Conservation (phyloP, 768 basidiomycete species). For the Mycena vulgaris region DNA sequence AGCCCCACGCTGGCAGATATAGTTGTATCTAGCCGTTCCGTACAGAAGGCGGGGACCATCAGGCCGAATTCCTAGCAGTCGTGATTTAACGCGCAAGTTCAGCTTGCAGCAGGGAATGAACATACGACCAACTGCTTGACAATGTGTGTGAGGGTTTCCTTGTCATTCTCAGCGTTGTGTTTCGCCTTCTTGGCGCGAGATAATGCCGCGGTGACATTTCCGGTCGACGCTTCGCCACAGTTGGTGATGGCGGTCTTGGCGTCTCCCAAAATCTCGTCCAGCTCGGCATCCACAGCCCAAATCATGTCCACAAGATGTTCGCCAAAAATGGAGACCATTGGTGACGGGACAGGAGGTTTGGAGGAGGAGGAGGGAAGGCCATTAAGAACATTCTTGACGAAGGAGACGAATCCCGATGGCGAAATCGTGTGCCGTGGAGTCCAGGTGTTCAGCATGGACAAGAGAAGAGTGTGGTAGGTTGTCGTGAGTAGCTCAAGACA, state of each 20-base stretch:
- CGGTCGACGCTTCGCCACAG: constrained; percentile 50
- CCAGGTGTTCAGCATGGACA: constrained; percentile 72
- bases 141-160: constrained; percentile 69
- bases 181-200: constrained; percentile 64
- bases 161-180: constrained; percentile 73
- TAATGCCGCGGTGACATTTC: constrained; percentile 43
- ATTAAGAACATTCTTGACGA: constrained; percentile 74
- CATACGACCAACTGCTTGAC: constrained; percentile 77
- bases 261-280: constrained; percentile 80
- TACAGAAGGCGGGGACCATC: constrained; percentile 72
- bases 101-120: constrained; percentile 14
- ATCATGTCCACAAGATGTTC: constrained; percentile 85
- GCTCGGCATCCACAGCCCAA: constrained; percentile 84
- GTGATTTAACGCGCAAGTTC: not conserved
- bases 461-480: constrained; percentile 78
- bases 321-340: constrained; percentile 66
- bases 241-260: constrained; percentile 60
- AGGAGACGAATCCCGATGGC: constrained; percentile 68
- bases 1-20: constrained; percentile 77
- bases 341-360: constrained; percentile 63
- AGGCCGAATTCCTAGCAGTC: constrained; percentile 67
- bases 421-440: constrained; percentile 63
- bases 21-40: constrained; percentile 81
- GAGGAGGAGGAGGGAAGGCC: constrained; percentile 81
- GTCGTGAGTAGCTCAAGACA: constrained; percentile 73